Percentiles rank a stretch among this genome's conserved stretches.
These are phyloP conservation scores for Ogataea wickerhamii DNA, from an alignment of 805 yeast species.

Conservation along the genomic window DNA sequence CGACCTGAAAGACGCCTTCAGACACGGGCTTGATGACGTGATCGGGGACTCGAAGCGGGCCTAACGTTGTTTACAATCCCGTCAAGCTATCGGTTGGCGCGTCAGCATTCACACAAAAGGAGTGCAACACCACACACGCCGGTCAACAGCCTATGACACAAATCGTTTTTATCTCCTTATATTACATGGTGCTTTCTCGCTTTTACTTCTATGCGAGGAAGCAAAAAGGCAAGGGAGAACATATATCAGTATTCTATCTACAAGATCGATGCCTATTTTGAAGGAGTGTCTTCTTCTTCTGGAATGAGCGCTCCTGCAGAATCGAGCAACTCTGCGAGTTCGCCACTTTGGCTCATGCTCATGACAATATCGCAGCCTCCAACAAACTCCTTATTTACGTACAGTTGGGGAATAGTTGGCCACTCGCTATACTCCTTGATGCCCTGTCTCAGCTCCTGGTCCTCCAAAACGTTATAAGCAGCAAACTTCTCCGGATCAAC, in stretches of 20 bases:
- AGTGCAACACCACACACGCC: background rate
- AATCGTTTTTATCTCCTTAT: slow-evolving; percentile 11
- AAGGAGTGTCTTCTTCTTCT: slow-evolving; percentile 52
- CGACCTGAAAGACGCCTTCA: slow-evolving; percentile 28
- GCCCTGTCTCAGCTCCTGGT: slow-evolving; percentile 89
- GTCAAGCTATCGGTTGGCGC: too few species aligned
- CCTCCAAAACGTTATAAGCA: slow-evolving; percentile 94
- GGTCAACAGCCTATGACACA: background rate
- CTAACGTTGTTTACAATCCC: background rate
- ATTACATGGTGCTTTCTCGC: slow-evolving; percentile 17
- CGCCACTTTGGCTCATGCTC: slow-evolving; percentile 90
- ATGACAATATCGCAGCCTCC: slow-evolving; percentile 97
- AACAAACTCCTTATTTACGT: slow-evolving; percentile 83
- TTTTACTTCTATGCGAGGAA: slow-evolving; percentile 3
- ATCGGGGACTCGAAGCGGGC: slow-evolving; percentile 17
- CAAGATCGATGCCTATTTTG: background rate
- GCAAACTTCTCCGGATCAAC: slow-evolving; percentile 96
- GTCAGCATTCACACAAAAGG: too few species aligned
- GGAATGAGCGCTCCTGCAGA: slow-evolving; percentile 75
- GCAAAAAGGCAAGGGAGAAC: slow-evolving; percentile 26
- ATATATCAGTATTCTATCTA: slow-evolving; percentile 2
- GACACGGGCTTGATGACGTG: slow-evolving; percentile 28
- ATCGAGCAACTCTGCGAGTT: slow-evolving; percentile 79
- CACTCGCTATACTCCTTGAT: slow-evolving; percentile 93
- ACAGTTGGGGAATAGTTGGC: slow-evolving; percentile 98